Evolutionary conservation across 2,329 filamentous ascomycete genomes (phyloP).

Genomic region (Epichloe hybrida): DNA sequence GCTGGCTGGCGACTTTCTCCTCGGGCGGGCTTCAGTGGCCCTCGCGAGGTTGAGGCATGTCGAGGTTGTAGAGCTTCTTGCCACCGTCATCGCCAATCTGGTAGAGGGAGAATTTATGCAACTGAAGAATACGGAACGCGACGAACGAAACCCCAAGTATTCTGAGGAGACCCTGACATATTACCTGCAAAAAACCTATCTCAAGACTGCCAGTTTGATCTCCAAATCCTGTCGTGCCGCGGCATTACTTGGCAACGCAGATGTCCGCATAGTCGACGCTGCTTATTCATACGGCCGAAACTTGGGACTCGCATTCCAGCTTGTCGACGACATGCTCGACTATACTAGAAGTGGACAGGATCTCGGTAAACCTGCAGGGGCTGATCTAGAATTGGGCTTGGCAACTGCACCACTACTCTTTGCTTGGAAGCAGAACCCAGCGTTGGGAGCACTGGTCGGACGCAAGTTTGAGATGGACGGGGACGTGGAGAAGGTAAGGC

Average conservation of each 20-base stretch:
- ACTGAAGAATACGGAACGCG: slow-evolving; percentile 84
- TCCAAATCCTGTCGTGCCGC: slow-evolving; percentile 90
- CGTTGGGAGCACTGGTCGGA: slow-evolving; percentile 77
- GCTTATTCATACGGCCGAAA: slow-evolving; percentile 91
- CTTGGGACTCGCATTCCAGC: slow-evolving; percentile 84
- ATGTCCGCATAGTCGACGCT: slow-evolving; percentile 70
- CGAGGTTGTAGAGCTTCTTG: slow-evolving; percentile 86
- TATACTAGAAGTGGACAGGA: slow-evolving; percentile 79
- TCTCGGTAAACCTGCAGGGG: slow-evolving; percentile 87
- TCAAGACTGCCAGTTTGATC: slow-evolving; percentile 92
- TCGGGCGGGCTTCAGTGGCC: slow-evolving; percentile 86
- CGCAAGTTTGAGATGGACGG: slow-evolving; percentile 71
- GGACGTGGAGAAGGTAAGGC: slow-evolving; percentile 68
- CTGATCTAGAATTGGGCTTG: slow-evolving; percentile 82
- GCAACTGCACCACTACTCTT: slow-evolving; percentile 90
- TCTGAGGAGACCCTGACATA: slow-evolving; percentile 83
- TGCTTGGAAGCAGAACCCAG: slow-evolving; percentile 81
- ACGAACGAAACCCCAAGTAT: slow-evolving; percentile 73
- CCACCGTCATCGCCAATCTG: slow-evolving; percentile 92
- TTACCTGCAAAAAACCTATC: slow-evolving; percentile 95
- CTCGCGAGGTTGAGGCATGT: slow-evolving; percentile 80
- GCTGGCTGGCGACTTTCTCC: slow-evolving; percentile 87
- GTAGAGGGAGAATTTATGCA: slow-evolving; percentile 99
- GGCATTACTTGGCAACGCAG: slow-evolving; percentile 68
- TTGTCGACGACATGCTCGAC: slow-evolving; percentile 96